A percentile compares a stretch with the other conserved stretches of the same genome.
Evolutionary conservation across 1,284 basidiomycete species (phyloP).

Genomic region (Testicularia cyperi): DNA sequence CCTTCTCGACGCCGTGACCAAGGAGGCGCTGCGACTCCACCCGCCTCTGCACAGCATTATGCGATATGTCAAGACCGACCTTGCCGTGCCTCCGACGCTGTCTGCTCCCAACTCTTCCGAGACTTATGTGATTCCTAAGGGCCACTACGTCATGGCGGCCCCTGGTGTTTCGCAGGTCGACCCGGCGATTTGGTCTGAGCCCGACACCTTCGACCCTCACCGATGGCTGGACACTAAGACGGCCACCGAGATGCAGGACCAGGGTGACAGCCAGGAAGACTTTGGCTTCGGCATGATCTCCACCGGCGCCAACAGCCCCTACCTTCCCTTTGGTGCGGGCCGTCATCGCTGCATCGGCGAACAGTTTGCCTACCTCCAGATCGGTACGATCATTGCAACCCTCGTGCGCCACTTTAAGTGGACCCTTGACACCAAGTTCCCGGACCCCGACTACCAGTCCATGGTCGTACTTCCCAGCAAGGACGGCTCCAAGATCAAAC

Average conservation of each 20-base stretch:
- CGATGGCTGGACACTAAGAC: constrained; percentile 77
- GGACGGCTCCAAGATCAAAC: constrained; percentile 8
- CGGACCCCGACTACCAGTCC: constrained; percentile 79
- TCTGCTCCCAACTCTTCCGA: constrained; percentile 59
- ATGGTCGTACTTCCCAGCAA: constrained; percentile 72
- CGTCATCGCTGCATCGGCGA: constrained; percentile 91
- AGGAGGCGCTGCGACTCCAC: constrained; percentile 77
- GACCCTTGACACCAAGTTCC: constrained; percentile 68
- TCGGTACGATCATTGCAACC: constrained; percentile 79
- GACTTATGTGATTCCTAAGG: constrained; percentile 84
- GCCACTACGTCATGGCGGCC: constrained; percentile 85
- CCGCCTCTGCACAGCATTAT: constrained; percentile 63
- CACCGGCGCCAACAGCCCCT: constrained; percentile 65
- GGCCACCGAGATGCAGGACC: constrained; percentile 62
- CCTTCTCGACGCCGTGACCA: constrained; percentile 82
- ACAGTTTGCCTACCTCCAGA: constrained; percentile 94
- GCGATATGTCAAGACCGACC: constrained; percentile 83
- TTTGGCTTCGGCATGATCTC: constrained; percentile 80
- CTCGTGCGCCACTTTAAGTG: constrained; percentile 78
- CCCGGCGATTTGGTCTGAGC: constrained; percentile 73
- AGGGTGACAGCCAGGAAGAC: constrained; percentile 76
- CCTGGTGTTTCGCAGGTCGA: constrained; percentile 88
- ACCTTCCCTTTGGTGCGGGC: constrained; percentile 92
- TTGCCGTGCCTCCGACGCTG: constrained; percentile 78
- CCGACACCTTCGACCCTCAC: constrained; percentile 70